Percentiles rank a stretch among this genome's conserved stretches.
Conservation (phyloP, 371 early-diverging fungal genomes). For the Lichtheimia hyalospora region DNA sequence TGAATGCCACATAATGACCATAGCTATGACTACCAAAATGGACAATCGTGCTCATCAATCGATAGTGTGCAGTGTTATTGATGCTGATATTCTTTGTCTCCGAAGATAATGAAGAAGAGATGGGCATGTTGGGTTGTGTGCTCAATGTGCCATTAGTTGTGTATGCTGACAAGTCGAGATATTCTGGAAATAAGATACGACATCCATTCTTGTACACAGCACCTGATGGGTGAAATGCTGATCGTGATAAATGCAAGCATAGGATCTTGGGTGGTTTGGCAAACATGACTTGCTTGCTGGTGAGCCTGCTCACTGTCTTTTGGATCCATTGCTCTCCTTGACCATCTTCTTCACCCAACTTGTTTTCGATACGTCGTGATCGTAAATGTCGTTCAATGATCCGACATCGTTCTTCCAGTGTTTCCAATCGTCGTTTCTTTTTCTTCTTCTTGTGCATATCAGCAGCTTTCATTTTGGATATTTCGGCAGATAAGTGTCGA, state of each 20-base stretch:
- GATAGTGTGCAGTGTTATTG: slow-evolving; percentile 40
- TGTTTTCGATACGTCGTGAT: neutral
- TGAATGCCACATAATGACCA: slow-evolving; percentile 92
- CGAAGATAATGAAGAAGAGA: slow-evolving; percentile 34
- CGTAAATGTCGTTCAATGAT: slow-evolving; percentile 10
- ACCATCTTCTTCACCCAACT: slow-evolving; percentile 6
- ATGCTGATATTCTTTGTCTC: neutral
- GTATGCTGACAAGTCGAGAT: slow-evolving; percentile 64
- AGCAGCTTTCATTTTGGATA: slow-evolving; percentile 39
- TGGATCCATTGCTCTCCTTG: neutral
- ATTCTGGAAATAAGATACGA: slow-evolving; percentile 57
- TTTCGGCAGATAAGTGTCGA: slow-evolving; percentile 24
- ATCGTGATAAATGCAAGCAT: slow-evolving; percentile 74
- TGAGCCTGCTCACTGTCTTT: slow-evolving; percentile 24
- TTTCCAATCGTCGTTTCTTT: slow-evolving; percentile 26
- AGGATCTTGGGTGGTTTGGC: slow-evolving; percentile 60
- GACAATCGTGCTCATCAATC: slow-evolving; percentile 81
- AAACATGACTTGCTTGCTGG: slow-evolving; percentile 63
- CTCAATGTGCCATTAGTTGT: slow-evolving; percentile 53
- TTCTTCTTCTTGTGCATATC: slow-evolving; percentile 40
- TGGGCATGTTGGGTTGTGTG: slow-evolving; percentile 53
- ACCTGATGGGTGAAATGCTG: slow-evolving; percentile 63
- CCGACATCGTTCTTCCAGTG: slow-evolving; percentile 23
- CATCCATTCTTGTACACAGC: slow-evolving; percentile 67
- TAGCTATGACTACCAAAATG: slow-evolving; percentile 86